Percentiles rank a stretch among this genome's conserved stretches.
Evolutionary conservation across 129 eudicot species (phyloP).

Genomic region (Ambrosia artemisiifolia): DNA sequence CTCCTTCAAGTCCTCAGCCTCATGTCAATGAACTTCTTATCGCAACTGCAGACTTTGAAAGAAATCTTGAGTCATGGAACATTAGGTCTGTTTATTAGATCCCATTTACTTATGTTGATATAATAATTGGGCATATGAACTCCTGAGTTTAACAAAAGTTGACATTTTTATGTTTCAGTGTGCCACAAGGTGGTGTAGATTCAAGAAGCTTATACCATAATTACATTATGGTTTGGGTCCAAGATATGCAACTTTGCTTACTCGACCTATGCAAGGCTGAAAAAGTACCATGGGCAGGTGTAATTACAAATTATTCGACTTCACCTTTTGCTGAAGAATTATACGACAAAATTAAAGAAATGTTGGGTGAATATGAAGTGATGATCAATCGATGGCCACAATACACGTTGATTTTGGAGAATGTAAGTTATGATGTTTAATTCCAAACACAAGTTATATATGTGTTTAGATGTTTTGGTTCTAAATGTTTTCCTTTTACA

Average conservation of each 20-base stretch:
- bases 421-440: conserved; percentile 50
- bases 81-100: conserved; percentile 48
- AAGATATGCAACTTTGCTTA: conserved; percentile 76
- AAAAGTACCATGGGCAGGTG: conserved; percentile 90
- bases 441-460: conserved; percentile 8
- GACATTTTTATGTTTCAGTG: conserved; percentile 37
- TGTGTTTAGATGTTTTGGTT: background rate
- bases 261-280: conserved; percentile 89
- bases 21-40: conserved; percentile 83
- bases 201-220: conserved; percentile 65
- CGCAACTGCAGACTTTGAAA: conserved; percentile 88
- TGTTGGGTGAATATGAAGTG: conserved; percentile 68
- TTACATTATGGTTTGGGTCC: conserved; percentile 88
- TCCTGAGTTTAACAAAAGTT: background rate
- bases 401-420: conserved; percentile 69
- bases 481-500: conserved; percentile 9
- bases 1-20: conserved; percentile 80
- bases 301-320: conserved; percentile 71
- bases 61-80: conserved; percentile 86
- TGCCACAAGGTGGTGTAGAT: conserved; percentile 68
- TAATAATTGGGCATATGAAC: background rate
- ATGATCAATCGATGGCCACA: conserved; percentile 92
- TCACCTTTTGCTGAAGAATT: conserved; percentile 87
- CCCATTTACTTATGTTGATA: conserved; percentile 1
- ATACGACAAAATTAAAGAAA: conserved; percentile 57